Evolutionary conservation across 129 eudicot genomes (phyloP), one percentile per base, ranked within the genome.

Genomic region (Chrysanthemum lavandulifolium): DNA sequence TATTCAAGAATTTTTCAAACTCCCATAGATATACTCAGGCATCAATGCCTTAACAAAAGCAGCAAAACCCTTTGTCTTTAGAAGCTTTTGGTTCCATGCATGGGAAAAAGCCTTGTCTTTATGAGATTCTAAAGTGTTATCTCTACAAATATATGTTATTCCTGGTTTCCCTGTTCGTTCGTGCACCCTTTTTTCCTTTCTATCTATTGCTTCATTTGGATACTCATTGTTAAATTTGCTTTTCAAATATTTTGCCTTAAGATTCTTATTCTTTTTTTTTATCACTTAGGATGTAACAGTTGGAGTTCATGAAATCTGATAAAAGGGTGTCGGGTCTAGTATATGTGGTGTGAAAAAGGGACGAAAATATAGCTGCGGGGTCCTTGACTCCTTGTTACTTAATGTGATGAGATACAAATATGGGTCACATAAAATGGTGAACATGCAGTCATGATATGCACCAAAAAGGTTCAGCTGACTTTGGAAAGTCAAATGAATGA

Each of bases 11-110:
- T 12, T 62, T 50, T 25, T 71, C 67, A 12, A 71, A 23, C 61
- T 78, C 67, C 77, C 33, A 71, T 78, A 59, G 73, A 45, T 45
- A 57, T 21, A 19, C 29, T 76, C 74, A 60, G 54, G 82, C 82
- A 78, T 78, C 65, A 71, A 78, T 71, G 31, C 68, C 78, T 62
- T 72, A 16, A 19, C 53, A 64, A 78, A 78, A 71, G 77, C 78
- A 72, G 61, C 73, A 77, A 10, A 50, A 7, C 25, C 43, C 27
- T 15, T 76, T 36, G 31, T 21, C 27, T 76, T 33, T 63, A 50
- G 61, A 65, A 65, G 54, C 73, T 78, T 78, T 78, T 78, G 68
- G 61, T 71, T 78, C 62, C 68, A 43, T 71, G 29, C 29, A 78
- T 78, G 82, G 68, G 67, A 18, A 71, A 78, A 71, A 78, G 77